phyloP scores from a whole-genome alignment of 805 yeast genomes.

The Wickerhamomyces strasburgensis region DNA sequence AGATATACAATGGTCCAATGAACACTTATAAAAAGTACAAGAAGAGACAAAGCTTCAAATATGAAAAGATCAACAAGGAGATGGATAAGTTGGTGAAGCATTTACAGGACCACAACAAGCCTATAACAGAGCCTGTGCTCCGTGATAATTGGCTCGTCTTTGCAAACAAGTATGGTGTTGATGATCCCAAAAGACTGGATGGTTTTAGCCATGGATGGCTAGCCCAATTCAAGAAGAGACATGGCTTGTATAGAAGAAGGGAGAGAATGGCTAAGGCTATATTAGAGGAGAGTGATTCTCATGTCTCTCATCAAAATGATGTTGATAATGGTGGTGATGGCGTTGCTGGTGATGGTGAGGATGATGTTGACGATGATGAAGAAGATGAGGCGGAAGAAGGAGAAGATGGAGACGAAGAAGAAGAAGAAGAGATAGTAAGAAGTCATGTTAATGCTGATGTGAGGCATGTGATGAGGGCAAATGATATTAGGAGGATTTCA shows the following conservation, averaged over 20 bases:
- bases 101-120: conserved; percentile 37
- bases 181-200: conserved; percentile 51
- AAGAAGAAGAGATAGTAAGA: conserved; percentile 13
- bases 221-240: conserved; percentile 54
- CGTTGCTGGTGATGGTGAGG: background rate
- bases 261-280: too few species aligned
- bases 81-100: conserved; percentile 51
- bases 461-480: too few species aligned
- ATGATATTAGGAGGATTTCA: too few species aligned
- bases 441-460: background rate
- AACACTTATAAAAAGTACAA: conserved; percentile 29
- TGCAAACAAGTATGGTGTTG: conserved; percentile 53
- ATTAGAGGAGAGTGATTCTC: too few species aligned
- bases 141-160: conserved; percentile 52
- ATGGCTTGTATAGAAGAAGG: conserved; percentile 36
- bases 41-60: conserved; percentile 47
- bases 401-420: conserved; percentile 1
- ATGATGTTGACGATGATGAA: background rate
- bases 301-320: too few species aligned
- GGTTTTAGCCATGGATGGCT: conserved; percentile 62
- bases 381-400: conserved; percentile 1
- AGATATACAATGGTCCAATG: conserved; percentile 34
- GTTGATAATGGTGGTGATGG: too few species aligned
- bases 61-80: conserved; percentile 52
- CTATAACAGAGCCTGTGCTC: conserved; percentile 49